These are phyloP conservation scores for Hydnomerulius pinastri DNA, from an alignment of 768 basidiomycete species.

Conservation along the genomic window DNA sequence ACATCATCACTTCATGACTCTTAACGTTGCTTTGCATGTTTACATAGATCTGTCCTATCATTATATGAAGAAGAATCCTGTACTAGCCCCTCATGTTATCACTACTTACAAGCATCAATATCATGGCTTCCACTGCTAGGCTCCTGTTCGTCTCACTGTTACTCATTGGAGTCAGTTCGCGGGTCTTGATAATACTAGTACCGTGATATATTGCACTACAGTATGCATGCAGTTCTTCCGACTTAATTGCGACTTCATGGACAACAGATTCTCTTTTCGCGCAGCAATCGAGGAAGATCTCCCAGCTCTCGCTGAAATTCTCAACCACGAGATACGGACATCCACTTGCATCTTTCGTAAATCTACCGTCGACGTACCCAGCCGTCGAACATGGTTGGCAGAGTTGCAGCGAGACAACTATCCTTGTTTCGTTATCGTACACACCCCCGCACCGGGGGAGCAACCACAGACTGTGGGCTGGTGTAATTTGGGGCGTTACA, in stretches of 20 bases:
- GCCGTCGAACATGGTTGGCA: neutral
- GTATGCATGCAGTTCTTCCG: too few species aligned
- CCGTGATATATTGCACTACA: too few species aligned
- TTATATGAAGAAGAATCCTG: neutral
- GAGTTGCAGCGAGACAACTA: neutral
- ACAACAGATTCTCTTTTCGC: neutral
- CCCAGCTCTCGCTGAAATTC: neutral
- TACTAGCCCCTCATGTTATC: neutral
- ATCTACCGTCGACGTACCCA: neutral
- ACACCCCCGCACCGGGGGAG: neutral
- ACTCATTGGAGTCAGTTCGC: neutral
- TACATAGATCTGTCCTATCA: conserved; percentile 6
- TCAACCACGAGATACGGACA: neutral
- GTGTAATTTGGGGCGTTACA: conserved; percentile 1
- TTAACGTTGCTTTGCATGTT: neutral
- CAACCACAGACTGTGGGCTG: neutral
- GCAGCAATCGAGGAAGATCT: neutral
- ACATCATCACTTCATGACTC: conserved; percentile 11
- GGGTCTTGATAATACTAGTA: neutral
- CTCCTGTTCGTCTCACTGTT: too few species aligned
- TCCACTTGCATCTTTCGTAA: neutral
- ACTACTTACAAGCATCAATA: conserved; percentile 4
- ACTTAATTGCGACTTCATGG: neutral
- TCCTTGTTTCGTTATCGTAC: conserved; percentile 1
- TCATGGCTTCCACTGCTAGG: neutral